Conservation (phyloP, 805 yeast genomes). For the Myxozyma kluyveri region DNA sequence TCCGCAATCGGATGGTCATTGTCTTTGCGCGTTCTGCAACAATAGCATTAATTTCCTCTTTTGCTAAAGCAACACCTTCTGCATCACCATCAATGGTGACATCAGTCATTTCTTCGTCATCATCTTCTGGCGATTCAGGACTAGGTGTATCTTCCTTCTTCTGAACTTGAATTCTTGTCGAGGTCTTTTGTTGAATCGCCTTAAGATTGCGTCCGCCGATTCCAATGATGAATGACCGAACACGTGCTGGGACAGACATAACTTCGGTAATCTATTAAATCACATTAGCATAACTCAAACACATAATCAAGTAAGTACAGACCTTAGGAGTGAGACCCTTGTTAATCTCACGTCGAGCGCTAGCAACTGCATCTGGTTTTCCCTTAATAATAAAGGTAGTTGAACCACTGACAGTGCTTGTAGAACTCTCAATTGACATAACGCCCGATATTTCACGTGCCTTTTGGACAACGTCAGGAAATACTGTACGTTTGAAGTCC, state of each 20-base stretch:
- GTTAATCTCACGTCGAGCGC: conserved; percentile 72
- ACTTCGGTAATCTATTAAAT: conserved; percentile 39
- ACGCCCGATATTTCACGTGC: conserved; percentile 19
- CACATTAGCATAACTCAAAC: not conserved
- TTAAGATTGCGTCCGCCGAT: conserved; percentile 78
- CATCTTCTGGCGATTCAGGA: conserved; percentile 38
- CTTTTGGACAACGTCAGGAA: conserved; percentile 61
- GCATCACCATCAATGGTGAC: conserved; percentile 78
- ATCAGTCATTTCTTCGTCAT: conserved; percentile 54
- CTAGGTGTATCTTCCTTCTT: conserved; percentile 15
- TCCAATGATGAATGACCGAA: conserved; percentile 80
- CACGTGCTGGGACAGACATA: conserved; percentile 69
- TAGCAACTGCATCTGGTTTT: conserved; percentile 57
- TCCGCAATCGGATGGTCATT: conserved; percentile 22
- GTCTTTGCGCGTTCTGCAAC: conserved; percentile 52
- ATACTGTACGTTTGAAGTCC: conserved; percentile 58
- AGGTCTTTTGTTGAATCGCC: conserved; percentile 68
- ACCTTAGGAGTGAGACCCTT: conserved; percentile 77
- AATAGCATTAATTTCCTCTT: conserved; percentile 62
- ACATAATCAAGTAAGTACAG: not conserved
- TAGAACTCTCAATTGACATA: conserved; percentile 24
- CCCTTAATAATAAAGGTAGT: conserved; percentile 85
- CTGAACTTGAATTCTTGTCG: conserved; percentile 69
- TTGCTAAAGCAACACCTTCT: conserved; percentile 77
- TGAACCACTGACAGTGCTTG: conserved; percentile 18